These are phyloP conservation scores for Auricularia sp. DNA, from an alignment of 768 basidiomycete genomes.

Conservation along the genomic window DNA sequence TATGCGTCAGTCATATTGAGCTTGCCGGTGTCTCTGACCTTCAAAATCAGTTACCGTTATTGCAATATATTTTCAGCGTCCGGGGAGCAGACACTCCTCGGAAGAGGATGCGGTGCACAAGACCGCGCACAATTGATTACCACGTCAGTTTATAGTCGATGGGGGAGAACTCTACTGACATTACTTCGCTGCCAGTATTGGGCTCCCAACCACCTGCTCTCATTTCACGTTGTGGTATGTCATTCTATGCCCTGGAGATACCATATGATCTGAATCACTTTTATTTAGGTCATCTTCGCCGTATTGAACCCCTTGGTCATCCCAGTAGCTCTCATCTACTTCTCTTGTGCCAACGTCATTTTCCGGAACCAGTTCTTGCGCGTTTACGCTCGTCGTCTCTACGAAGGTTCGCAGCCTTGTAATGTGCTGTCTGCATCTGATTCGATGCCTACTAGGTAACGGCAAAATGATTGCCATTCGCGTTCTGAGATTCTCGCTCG, in stretches of 20 bases:
- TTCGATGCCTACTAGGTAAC: slow-evolving; percentile 1
- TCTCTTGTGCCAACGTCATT: slow-evolving; percentile 15
- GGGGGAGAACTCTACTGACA: not conserved
- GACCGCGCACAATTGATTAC: slow-evolving; percentile 15
- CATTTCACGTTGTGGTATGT: slow-evolving; percentile 15
- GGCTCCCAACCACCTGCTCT: slow-evolving; percentile 21
- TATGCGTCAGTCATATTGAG: not conserved
- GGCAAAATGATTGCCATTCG: slow-evolving; percentile 11
- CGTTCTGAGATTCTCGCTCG: slow-evolving; percentile 26
- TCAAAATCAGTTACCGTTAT: slow-evolving; percentile 8
- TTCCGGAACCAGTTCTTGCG: slow-evolving; percentile 19
- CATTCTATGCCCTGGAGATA: too few relatives aligned
- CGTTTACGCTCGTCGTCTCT: slow-evolving; percentile 14
- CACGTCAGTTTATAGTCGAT: slow-evolving; percentile 10
- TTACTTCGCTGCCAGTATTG: slow-evolving; percentile 8
- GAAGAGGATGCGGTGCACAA: slow-evolving; percentile 11
- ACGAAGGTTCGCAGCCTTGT: not conserved
- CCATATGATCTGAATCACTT: too few relatives aligned
- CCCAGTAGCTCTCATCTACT: slow-evolving; percentile 18
- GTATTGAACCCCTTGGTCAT: slow-evolving; percentile 26
- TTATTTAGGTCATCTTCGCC: slow-evolving; percentile 16
- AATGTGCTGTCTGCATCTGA: not conserved
- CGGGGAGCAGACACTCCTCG: slow-evolving; percentile 10
- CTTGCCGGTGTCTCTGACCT: not conserved
- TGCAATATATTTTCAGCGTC: slow-evolving; percentile 10